phyloP scores from a whole-genome alignment of 2,329 filamentous ascomycete genomes.

The Mycosphaerelloides madeirae region DNA sequence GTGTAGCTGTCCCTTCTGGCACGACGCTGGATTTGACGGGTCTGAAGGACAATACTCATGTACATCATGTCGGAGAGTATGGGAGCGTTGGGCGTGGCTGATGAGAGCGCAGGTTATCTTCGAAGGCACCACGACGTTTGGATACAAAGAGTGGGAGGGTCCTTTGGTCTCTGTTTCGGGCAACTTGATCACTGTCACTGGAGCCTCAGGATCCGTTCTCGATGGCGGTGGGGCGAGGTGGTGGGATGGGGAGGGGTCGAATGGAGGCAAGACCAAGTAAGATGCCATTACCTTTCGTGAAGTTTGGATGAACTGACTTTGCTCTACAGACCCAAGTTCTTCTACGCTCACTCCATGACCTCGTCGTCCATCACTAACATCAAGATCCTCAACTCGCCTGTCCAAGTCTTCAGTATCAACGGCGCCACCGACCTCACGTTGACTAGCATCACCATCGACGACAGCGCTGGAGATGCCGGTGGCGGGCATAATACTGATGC shows the following conservation, averaged over 20 bases:
- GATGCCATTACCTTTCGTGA: too few species aligned
- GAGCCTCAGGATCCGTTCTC: slow-evolving; percentile 48
- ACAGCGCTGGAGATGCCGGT: slow-evolving; percentile 34
- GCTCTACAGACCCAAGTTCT: slow-evolving; percentile 52
- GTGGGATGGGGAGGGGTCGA: slow-evolving; percentile 59
- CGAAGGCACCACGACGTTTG: slow-evolving; percentile 60
- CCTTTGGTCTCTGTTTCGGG: slow-evolving; percentile 60
- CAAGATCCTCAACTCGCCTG: slow-evolving; percentile 73
- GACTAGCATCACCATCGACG: slow-evolving; percentile 40
- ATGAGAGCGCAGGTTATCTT: slow-evolving; percentile 49
- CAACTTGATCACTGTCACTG: slow-evolving; percentile 49
- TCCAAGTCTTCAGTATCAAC: slow-evolving; percentile 74
- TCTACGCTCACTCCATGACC: slow-evolving; percentile 51
- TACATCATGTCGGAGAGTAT: slow-evolving; percentile 28
- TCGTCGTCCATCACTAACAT: slow-evolving; percentile 48
- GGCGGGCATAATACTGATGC: slow-evolving; percentile 31
- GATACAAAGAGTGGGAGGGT: slow-evolving; percentile 60
- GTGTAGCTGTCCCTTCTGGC: slow-evolving; percentile 30
- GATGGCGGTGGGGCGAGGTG: slow-evolving; percentile 54
- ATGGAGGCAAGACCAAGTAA: slow-evolving; percentile 56
- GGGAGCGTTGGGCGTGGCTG: too few species aligned
- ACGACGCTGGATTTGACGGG: slow-evolving; percentile 38
- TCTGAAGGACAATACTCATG: slow-evolving; percentile 37
- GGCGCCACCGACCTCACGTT: slow-evolving; percentile 43
- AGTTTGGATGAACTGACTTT: too few species aligned